These are phyloP conservation scores for Mucor circinelloides DNA, from an alignment of 371 early-diverging fungal species.

Conservation along the genomic window DNA sequence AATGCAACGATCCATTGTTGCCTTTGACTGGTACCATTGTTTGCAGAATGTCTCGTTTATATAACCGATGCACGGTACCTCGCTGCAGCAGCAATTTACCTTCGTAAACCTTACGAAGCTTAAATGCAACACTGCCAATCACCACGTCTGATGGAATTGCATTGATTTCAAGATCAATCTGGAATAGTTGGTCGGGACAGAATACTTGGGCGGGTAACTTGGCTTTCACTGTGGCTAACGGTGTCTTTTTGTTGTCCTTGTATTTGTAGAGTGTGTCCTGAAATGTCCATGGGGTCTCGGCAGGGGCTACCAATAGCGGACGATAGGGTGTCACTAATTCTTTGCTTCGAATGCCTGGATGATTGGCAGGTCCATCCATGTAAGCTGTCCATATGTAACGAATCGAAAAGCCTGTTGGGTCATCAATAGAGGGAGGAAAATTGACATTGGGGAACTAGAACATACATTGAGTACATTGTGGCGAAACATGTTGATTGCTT, in stretches of 20 bases:
- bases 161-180: conserved; percentile 1
- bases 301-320: conserved; percentile 33
- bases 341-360: conserved; percentile 27
- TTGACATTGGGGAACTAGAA: conserved; percentile 41
- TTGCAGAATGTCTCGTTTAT: conserved; percentile 8
- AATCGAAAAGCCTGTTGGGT: conserved; percentile 32
- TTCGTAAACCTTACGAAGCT: conserved; percentile 16
- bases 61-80: conserved; percentile 12
- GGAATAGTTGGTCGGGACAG: conserved; percentile 19
- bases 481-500: neutral
- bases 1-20: neutral
- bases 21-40: neutral
- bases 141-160: conserved; percentile 4
- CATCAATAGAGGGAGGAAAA: conserved; percentile 37
- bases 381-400: conserved; percentile 54
- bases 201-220: conserved; percentile 29
- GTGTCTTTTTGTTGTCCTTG: conserved; percentile 14
- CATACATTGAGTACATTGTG: neutral
- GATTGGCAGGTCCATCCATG: conserved; percentile 42
- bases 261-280: conserved; percentile 20
- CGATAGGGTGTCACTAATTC: conserved; percentile 27
- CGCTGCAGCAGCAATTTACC: conserved; percentile 11
- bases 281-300: conserved; percentile 19
- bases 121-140: conserved; percentile 1
- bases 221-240: conserved; percentile 25